These are phyloP conservation scores for Sphaerulina vaccinii DNA, from an alignment of 2,329 filamentous ascomycete species.

Conservation along the genomic window DNA sequence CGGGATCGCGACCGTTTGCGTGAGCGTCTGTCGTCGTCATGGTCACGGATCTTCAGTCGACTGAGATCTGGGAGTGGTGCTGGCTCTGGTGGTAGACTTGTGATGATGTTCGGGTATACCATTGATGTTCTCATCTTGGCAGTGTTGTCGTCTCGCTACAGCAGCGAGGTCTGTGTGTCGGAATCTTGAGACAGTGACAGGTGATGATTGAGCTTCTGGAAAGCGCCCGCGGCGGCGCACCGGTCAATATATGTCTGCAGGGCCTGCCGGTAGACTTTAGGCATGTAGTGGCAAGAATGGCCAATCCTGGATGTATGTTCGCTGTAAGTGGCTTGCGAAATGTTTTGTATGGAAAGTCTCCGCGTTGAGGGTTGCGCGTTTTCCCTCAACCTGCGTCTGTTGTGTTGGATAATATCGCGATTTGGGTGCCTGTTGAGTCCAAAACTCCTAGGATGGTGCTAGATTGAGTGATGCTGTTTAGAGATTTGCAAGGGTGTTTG, in stretches of 20 bases:
- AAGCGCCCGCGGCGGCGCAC: conserved; percentile 15
- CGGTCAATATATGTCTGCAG: conserved; percentile 19
- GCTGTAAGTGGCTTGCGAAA: background rate
- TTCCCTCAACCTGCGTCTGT: too few relatives aligned
- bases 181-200: background rate
- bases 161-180: background rate
- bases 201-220: background rate
- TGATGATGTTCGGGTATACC: conserved; percentile 14
- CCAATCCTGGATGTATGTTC: background rate
- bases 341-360: too few relatives aligned
- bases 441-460: conserved; percentile 4
- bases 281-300: background rate
- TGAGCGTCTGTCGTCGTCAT: background rate
- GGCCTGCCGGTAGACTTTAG: conserved; percentile 2
- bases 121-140: conserved; percentile 17
- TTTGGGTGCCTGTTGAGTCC: background rate
- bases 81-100: conserved; percentile 4
- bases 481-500: conserved; percentile 8
- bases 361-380: too few relatives aligned
- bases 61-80: conserved; percentile 15
- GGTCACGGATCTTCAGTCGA: conserved; percentile 10
- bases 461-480: background rate
- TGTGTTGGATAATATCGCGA: background rate
- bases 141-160: conserved; percentile 5
- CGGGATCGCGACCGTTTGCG: conserved; percentile 4